Base-by-base conservation (phyloP, 2,329 filamentous ascomycete species). In the Plectosphaerella sp. region DNA sequence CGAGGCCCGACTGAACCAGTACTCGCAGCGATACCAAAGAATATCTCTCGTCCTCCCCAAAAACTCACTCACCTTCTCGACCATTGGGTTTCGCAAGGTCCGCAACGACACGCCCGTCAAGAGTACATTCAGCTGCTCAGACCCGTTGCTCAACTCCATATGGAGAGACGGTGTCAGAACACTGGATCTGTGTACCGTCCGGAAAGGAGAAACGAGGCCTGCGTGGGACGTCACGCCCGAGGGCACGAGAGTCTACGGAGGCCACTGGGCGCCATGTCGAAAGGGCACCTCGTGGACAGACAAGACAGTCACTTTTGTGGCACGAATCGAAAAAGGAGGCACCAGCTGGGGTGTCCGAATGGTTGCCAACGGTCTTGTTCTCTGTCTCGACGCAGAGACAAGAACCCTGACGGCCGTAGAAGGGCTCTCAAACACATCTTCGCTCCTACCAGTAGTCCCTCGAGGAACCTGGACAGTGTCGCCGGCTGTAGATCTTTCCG, bases 281-380 rank as follows among this genome's bases (percentile, higher is more conserved):
- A 43, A 48, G 16, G 53, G 53, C 1, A 54, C 50, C 5, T 18
- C 42, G n/a, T 54, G 53, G 53, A 45, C 43, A 9, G 47, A 53
- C 11, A 50, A 50, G 2, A 39, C 45, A n/a, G 33, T 48, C 16
- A 18, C 28, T 1, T 54, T 54, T 20, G 9, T 47, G 7, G 50
- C 48, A 14, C 51, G 43, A 3, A 46, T 53, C 18, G 53, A 52
- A 9, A 20, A 20, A 4, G 25, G n/a, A 3, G 53, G 53, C 2
- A 50, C 53, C 12, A 54, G 53, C 3, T 54, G 53, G 53, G 53
- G 53, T 8, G 50, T 54, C 20, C 53, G 52, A n/a, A 54, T 53
- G 53, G 51, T 54, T 7, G 50, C 53, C 22, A 54, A 54, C 47
- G 53, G 53, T 16, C 28, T 54, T 14, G 45, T 54, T 47, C 49